Evolutionary conservation across 2,329 filamentous ascomycete genomes (phyloP).

Genomic region (Pseudogymnoascus sp.): DNA sequence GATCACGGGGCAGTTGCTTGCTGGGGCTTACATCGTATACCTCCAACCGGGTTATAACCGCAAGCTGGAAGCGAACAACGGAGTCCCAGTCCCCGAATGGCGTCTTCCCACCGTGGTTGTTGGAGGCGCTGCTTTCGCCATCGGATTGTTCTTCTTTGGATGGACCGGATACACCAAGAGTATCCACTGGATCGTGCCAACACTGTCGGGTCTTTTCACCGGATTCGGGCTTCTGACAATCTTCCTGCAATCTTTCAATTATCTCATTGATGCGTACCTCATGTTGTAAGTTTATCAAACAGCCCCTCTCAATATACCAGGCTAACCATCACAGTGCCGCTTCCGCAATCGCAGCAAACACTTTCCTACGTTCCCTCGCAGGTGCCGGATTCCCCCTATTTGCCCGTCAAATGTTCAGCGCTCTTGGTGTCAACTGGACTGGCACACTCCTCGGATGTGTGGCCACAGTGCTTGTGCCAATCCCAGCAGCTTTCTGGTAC

Average conservation of each 20-base stretch:
- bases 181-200: constrained; percentile 58
- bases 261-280: constrained; percentile 68
- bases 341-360: constrained; percentile 75
- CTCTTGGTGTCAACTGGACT: constrained; percentile 55
- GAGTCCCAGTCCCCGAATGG: constrained; percentile 58
- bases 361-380: constrained; percentile 69
- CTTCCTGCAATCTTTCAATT: constrained; percentile 74
- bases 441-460: constrained; percentile 55
- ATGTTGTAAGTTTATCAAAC: constrained; percentile 42
- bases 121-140: constrained; percentile 52
- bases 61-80: constrained; percentile 61
- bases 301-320: background rate
- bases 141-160: constrained; percentile 69
- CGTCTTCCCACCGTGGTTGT: constrained; percentile 55
- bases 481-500: constrained; percentile 54
- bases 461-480: constrained; percentile 49
- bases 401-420: constrained; percentile 60
- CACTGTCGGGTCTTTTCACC: constrained; percentile 53
- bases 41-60: constrained; percentile 60
- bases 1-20: constrained; percentile 64
- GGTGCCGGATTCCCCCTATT: constrained; percentile 78
- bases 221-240: constrained; percentile 77
- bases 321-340: constrained; percentile 44
- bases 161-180: constrained; percentile 56
- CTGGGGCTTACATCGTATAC: constrained; percentile 54